Evolutionary conservation across 139 green algal genomes (phyloP), one percentile per base, ranked within the genome.

Genomic region (Coccomyxa sp.): DNA sequence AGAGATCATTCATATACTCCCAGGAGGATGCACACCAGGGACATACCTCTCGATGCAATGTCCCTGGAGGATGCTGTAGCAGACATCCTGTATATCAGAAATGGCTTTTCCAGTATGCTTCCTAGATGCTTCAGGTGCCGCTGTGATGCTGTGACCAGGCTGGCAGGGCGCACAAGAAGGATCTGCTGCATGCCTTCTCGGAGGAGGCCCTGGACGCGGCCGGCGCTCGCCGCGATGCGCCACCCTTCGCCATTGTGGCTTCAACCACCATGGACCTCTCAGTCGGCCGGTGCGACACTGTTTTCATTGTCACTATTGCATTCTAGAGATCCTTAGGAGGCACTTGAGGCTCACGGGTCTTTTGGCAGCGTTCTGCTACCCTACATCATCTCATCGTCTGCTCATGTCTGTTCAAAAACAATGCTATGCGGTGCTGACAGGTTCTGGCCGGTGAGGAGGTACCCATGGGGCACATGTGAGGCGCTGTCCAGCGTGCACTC

Each of bases 371-470:
- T 51, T 51, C 38, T 51, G 38, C 38, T 51, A 51, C 38, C 3
- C 7, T 51, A 51, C 38, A 51, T 7, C 38, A 51, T 51, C 38
- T 51, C 38, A 7, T 51, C 38, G 7, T 51, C 38, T n/a, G 38
- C 38, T 51, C 38, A n/a, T n/a, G 38, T 51, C 7, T 7, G 38
- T 11, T 51, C 3, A 51, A 51, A 51, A 51, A 51, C 38, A 7
- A 51, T n/a, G 38, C 38, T 51, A 11, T 51, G 38, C 38, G 38
- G 38, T 51, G 38, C 38, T 51, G 38, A 57, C 85, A 89, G 88
- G 83, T 91, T 88, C 83, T 92, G 89, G 89, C 89, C 89, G 15
- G 88, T 92, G 74, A 84, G 89, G 58, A 79, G 81, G 68, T 92
- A 92, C 79, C 80, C 82, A 1, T 92, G 89, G 89, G 89, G 89